phyloP scores from a whole-genome alignment of 345 rosid species.

The Aquilaria yunnanensis region DNA sequence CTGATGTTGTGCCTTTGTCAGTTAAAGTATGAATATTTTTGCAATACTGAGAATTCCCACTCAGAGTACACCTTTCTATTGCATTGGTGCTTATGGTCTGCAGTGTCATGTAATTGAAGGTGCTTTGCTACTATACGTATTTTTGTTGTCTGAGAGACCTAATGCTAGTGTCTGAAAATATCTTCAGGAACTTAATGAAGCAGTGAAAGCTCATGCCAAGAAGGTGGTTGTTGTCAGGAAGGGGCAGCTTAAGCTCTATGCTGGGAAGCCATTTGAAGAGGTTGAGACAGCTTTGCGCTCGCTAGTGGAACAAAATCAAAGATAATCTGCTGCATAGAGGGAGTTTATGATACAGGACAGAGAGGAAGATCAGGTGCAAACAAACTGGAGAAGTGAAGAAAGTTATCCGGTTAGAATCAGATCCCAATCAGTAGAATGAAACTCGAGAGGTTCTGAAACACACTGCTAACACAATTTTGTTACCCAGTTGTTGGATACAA shows the following conservation, averaged over 20 bases:
- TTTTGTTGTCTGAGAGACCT: neutral
- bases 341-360: neutral
- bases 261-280: conserved; percentile 65
- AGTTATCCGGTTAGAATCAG: no score
- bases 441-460: no score
- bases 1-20: conserved; percentile 53
- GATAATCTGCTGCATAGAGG: conserved; percentile 5
- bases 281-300: conserved; percentile 59
- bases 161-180: neutral
- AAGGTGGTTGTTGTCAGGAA: conserved; percentile 62
- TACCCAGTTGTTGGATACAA: no score
- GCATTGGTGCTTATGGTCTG: neutral
- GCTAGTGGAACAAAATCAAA: conserved; percentile 33
- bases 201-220: conserved; percentile 35
- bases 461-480: no score
- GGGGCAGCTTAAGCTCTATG: conserved; percentile 68
- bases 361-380: no score
- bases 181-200: conserved; percentile 54
- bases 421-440: no score
- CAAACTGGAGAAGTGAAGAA: no score
- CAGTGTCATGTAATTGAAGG: neutral
- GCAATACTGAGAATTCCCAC: neutral
- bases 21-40: conserved; percentile 38
- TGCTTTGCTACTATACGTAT: neutral
- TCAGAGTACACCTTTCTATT: neutral